These are phyloP conservation scores for Sarocladium kiliense DNA, from an alignment of 2,329 filamentous ascomycete genomes.

Conservation along the genomic window DNA sequence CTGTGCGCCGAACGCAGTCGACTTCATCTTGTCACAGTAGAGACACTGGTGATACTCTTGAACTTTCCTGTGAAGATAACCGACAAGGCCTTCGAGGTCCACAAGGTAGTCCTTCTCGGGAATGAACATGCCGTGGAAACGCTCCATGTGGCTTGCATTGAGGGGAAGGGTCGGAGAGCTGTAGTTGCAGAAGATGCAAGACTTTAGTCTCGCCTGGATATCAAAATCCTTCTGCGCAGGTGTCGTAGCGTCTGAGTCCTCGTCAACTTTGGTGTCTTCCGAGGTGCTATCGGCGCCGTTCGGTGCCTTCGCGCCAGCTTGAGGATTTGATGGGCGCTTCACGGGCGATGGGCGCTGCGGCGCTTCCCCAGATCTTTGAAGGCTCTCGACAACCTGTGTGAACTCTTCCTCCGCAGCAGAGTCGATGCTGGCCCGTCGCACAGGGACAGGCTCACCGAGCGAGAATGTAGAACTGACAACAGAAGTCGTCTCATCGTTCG, in stretches of 20 bases:
- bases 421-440: conserved; percentile 46
- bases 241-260: conserved; percentile 38
- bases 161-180: conserved; percentile 69
- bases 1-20: conserved; percentile 74
- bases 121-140: conserved; percentile 91
- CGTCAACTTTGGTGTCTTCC: conserved; percentile 37
- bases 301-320: conserved; percentile 25
- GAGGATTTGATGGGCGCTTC: conserved; percentile 49
- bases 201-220: conserved; percentile 38
- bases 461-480: conserved; percentile 90
- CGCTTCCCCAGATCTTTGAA: conserved; percentile 66
- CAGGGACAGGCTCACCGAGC: conserved; percentile 68
- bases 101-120: conserved; percentile 82
- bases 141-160: conserved; percentile 85
- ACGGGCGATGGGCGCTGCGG: conserved; percentile 41
- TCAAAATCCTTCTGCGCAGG: conserved; percentile 30
- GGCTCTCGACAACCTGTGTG: conserved; percentile 67
- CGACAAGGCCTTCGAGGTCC: conserved; percentile 75
- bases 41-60: conserved; percentile 78
- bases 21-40: conserved; percentile 78
- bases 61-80: conserved; percentile 74
- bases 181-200: conserved; percentile 90
- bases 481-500: conserved; percentile 69
- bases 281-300: conserved; percentile 30
- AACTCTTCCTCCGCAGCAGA: conserved; percentile 71